A percentile compares a stretch with the other conserved stretches of the same genome.
Evolutionary conservation across 495 filamentous ascomycete genomes (phyloP).

Genomic region (Aspergillus biplanus): DNA sequence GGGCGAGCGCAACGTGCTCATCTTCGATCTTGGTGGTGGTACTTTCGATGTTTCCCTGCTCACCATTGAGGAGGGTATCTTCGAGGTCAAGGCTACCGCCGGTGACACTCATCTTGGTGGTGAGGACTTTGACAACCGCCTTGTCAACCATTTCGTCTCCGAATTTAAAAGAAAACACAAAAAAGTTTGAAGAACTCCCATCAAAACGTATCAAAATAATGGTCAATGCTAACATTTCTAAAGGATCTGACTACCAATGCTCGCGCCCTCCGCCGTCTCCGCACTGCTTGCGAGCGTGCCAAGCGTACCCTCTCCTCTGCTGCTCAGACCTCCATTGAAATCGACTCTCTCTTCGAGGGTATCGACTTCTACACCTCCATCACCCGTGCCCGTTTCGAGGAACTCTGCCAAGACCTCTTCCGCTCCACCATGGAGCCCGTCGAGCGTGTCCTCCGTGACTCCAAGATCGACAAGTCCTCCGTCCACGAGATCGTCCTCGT

Average conservation of each 20-base stretch:
- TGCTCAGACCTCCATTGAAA: constrained; percentile 97
- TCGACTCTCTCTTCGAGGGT: constrained; percentile 97
- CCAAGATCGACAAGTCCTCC: constrained; percentile 88
- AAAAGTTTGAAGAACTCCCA: constrained; percentile 29
- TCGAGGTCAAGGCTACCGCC: constrained; percentile 98
- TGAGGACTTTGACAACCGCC: constrained; percentile 98
- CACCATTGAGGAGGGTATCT: constrained; percentile 99
- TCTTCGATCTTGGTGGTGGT: constrained; percentile 99
- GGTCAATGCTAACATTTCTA: constrained; percentile 11
- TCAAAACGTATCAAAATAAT: not conserved
- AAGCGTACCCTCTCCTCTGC: constrained; percentile 98
- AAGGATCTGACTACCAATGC: constrained; percentile 82
- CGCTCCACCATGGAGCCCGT: constrained; percentile 95
- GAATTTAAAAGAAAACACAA: constrained; percentile 93
- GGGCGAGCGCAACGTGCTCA: constrained; percentile 98
- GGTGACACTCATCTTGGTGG: constrained; percentile 99
- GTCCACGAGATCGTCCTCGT: constrained; percentile 99
- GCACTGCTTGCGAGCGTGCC: constrained; percentile 98
- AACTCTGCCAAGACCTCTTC: constrained; percentile 97
- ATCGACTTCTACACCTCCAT: constrained; percentile 98
- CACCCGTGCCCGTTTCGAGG: constrained; percentile 99
- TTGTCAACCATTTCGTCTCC: constrained; percentile 93
- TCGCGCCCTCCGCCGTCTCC: constrained; percentile 95
- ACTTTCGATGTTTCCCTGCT: constrained; percentile 99
- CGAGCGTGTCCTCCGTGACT: constrained; percentile 97